phyloP scores from a whole-genome alignment of 106 monocot species.

The Cymbidium sinense region DNA sequence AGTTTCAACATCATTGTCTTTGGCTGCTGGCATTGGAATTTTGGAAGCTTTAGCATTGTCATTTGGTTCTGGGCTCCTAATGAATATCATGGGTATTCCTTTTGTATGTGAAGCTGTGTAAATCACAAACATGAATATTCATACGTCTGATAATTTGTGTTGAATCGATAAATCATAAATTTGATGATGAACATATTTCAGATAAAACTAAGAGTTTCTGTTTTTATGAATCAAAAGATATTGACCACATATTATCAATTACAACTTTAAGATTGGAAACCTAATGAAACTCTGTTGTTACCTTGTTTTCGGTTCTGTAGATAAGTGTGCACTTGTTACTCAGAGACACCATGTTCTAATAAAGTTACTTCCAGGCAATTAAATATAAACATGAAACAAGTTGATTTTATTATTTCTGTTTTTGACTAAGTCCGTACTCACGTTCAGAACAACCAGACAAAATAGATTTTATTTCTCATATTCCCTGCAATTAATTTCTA shows the following conservation, averaged over 20 bases:
- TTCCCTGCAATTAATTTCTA: background rate
- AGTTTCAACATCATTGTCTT: slow-evolving; percentile 75
- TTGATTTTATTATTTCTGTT: no score
- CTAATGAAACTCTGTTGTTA: no score
- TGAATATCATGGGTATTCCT: slow-evolving; percentile 82
- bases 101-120: slow-evolving; percentile 48
- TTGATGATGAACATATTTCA: background rate
- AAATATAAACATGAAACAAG: no score
- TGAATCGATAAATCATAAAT: background rate
- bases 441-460: background rate
- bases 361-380: no score
- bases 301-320: no score
- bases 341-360: no score
- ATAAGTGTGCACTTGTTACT: no score
- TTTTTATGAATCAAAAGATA: no score
- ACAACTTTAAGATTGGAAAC: no score
- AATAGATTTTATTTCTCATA: background rate
- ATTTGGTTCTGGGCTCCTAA: slow-evolving; percentile 53
- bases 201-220: background rate
- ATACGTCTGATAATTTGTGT: background rate
- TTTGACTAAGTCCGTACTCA: background rate
- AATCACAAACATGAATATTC: slow-evolving; percentile 3
- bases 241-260: no score
- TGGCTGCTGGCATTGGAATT: slow-evolving; percentile 83
- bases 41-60: slow-evolving; percentile 48